Evolutionary conservation across 352 stramenopile species (phyloP).

Genomic region (Globisporangium nagaii): DNA sequence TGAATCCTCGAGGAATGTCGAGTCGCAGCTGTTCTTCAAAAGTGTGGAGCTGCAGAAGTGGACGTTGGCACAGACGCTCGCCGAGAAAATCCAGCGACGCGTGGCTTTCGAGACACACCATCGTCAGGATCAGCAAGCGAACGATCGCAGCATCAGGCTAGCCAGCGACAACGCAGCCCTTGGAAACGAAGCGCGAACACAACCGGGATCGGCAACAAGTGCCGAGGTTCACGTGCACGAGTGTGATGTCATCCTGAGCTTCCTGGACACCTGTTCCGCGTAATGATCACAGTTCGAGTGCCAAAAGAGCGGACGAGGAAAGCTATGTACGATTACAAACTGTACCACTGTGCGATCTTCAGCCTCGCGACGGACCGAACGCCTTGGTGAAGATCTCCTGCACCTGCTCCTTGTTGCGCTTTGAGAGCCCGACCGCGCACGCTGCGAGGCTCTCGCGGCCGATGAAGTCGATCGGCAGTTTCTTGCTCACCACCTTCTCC

Average conservation of each 20-base stretch:
- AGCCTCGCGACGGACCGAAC: slow-evolving; percentile 28
- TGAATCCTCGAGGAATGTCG: background rate
- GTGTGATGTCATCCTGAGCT: slow-evolving; percentile 5
- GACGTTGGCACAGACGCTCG: slow-evolving; percentile 18
- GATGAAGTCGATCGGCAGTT: slow-evolving; percentile 60
- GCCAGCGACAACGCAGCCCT: background rate
- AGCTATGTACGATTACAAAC: slow-evolving; percentile 1
- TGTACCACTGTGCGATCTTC: background rate
- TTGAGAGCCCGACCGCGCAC: slow-evolving; percentile 66
- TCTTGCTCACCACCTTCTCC: slow-evolving; percentile 64
- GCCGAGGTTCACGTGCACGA: background rate
- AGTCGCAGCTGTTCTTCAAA: slow-evolving; percentile 20
- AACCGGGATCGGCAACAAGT: background rate
- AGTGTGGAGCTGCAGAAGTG: slow-evolving; percentile 18
- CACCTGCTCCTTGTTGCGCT: slow-evolving; percentile 57
- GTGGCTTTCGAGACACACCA: background rate
- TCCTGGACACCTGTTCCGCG: slow-evolving; percentile 7
- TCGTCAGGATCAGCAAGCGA: background rate
- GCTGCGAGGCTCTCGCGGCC: slow-evolving; percentile 67
- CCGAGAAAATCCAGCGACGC: slow-evolving; percentile 20
- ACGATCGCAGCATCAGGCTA: too few relatives aligned
- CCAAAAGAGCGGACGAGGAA: background rate
- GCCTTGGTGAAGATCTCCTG: slow-evolving; percentile 60
- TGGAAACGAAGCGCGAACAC: background rate
- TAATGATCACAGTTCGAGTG: background rate